Evolutionary conservation across 1,284 basidiomycete genomes (phyloP).

Genomic region (Fereydounia khargensis): DNA sequence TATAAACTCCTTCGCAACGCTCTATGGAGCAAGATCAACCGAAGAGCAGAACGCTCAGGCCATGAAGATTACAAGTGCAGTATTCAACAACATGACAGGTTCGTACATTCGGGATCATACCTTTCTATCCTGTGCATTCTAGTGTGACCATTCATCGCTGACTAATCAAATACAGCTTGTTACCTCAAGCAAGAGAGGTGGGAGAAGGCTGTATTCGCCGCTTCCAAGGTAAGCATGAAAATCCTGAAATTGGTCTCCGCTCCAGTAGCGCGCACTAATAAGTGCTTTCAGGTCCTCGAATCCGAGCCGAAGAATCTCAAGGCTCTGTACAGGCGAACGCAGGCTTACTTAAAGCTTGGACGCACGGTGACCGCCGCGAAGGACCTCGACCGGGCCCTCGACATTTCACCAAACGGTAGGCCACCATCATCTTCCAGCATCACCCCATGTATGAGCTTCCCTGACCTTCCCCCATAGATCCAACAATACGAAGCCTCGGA

Average conservation of each 20-base stretch:
- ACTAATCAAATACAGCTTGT: conserved; percentile 9
- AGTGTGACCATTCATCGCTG: neutral
- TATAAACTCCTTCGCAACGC: conserved; percentile 31
- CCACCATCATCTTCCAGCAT: neutral
- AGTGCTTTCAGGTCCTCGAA: conserved; percentile 9
- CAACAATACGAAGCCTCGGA: conserved; percentile 22
- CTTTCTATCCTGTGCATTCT: neutral
- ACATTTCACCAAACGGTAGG: conserved; percentile 22
- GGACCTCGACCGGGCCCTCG: conserved; percentile 26
- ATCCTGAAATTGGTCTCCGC: too few relatives aligned
- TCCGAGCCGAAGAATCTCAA: conserved; percentile 26
- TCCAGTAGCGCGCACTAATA: too few relatives aligned
- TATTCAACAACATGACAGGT: conserved; percentile 30
- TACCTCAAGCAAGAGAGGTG: conserved; percentile 22
- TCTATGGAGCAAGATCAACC: conserved; percentile 23
- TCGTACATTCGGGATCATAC: neutral
- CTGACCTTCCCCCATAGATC: conserved; percentile 2
- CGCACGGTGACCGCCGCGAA: conserved; percentile 16
- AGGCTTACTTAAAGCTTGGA: conserved; percentile 25
- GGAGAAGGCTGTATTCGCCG: conserved; percentile 24
- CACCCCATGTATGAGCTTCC: neutral
- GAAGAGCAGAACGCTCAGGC: conserved; percentile 22
- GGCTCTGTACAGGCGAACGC: conserved; percentile 28
- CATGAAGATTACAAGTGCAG: conserved; percentile 15
- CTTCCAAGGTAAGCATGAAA: conserved; percentile 13